These are phyloP conservation scores for Aspergillus quadricinctus DNA, from an alignment of 2,329 filamentous ascomycete genomes.

Conservation along the genomic window DNA sequence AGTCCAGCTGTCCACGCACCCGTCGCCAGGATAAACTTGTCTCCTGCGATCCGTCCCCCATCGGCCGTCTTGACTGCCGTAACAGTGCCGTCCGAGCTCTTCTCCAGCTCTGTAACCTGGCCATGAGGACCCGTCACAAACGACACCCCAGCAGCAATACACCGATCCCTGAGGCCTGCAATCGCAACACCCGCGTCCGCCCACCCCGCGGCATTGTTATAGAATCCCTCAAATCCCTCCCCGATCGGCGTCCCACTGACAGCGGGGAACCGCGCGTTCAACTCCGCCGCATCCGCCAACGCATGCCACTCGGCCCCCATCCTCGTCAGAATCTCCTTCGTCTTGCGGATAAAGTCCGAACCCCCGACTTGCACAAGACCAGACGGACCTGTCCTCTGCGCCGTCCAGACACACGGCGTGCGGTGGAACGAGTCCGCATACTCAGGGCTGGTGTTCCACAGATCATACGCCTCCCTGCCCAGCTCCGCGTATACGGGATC, in stretches of 20 bases:
- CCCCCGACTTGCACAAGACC: slow-evolving; percentile 16
- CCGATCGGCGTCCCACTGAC: slow-evolving; percentile 15
- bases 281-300: slow-evolving; percentile 13
- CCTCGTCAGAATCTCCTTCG: slow-evolving; percentile 18
- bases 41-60: slow-evolving; percentile 51
- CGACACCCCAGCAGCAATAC: slow-evolving; percentile 20
- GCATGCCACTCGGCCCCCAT: slow-evolving; percentile 23
- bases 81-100: slow-evolving; percentile 36
- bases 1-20: slow-evolving; percentile 78
- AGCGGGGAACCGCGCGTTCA: slow-evolving; percentile 17
- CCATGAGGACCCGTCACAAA: slow-evolving; percentile 24
- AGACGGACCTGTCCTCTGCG: slow-evolving; percentile 16
- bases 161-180: slow-evolving; percentile 16
- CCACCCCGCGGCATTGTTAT: slow-evolving; percentile 24
- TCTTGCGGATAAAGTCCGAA: slow-evolving; percentile 20
- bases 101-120: slow-evolving; percentile 33
- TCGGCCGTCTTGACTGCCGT: slow-evolving; percentile 53
- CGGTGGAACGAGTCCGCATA: slow-evolving; percentile 20
- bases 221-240: slow-evolving; percentile 23
- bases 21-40: slow-evolving; percentile 70
- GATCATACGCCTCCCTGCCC: slow-evolving; percentile 65
- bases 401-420: slow-evolving; percentile 22
- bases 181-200: slow-evolving; percentile 24
- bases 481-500: slow-evolving; percentile 69
- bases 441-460: slow-evolving; percentile 48